phyloP scores from a whole-genome alignment of 306 rosid genomes.

The Lathyrus aphaca region DNA sequence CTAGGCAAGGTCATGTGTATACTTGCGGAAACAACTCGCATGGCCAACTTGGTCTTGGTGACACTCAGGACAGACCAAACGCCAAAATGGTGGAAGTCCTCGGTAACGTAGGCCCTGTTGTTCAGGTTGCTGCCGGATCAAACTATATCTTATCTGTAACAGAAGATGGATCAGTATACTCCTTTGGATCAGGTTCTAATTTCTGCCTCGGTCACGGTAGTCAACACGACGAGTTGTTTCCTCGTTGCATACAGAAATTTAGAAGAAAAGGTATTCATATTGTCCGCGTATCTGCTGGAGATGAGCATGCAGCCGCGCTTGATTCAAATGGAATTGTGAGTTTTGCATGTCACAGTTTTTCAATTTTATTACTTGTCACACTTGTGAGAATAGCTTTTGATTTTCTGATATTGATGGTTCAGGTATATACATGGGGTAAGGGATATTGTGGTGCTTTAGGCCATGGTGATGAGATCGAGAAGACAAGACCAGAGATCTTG shows the following conservation, averaged over 20 bases:
- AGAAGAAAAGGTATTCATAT: slow-evolving; percentile 70
- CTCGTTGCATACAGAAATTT: slow-evolving; percentile 76
- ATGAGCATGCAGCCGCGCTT: slow-evolving; percentile 94
- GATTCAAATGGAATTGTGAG: slow-evolving; percentile 89
- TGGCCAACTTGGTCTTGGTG: slow-evolving; percentile 95
- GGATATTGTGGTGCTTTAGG: slow-evolving; percentile 98
- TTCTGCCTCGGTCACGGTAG: slow-evolving; percentile 98
- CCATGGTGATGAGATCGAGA: slow-evolving; percentile 91
- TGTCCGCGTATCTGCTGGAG: slow-evolving; percentile 87
- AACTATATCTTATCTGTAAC: slow-evolving; percentile 71
- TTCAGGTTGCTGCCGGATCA: slow-evolving; percentile 87
- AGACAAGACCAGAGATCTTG: slow-evolving; percentile 77
- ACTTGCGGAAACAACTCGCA: slow-evolving; percentile 83
- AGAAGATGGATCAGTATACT: slow-evolving; percentile 69
- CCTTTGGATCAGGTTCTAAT: slow-evolving; percentile 89
- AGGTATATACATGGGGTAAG: slow-evolving; percentile 94
- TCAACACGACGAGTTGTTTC: slow-evolving; percentile 77
- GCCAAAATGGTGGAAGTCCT: slow-evolving; percentile 73
- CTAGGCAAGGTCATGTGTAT: slow-evolving; percentile 79
- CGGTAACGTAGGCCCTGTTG: slow-evolving; percentile 54
- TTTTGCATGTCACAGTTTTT: slow-evolving; percentile 35
- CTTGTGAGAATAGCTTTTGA: slow-evolving; percentile 19
- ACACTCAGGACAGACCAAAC: slow-evolving; percentile 66
- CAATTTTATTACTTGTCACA: slow-evolving; percentile 12
- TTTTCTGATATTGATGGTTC: slow-evolving; percentile 38